Conservation (phyloP, 345 rosid species). For the Linum lewisii region DNA sequence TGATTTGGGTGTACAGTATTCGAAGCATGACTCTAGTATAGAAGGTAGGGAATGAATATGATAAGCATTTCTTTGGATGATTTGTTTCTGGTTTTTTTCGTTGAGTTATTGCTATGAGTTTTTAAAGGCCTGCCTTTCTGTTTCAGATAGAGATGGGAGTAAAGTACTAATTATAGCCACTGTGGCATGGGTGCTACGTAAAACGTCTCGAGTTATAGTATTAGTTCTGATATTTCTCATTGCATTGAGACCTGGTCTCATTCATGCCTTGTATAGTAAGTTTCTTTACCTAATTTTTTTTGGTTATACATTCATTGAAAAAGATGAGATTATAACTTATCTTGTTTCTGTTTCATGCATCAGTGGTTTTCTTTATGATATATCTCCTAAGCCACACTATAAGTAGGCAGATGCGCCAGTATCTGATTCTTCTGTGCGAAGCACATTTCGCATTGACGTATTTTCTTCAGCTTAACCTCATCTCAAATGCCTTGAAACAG, state of each 20-base stretch:
- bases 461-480: conserved; percentile 26
- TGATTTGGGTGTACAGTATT: conserved; percentile 13
- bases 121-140: conserved; percentile 1
- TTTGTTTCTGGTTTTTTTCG: not conserved
- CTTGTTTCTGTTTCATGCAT: conserved; percentile 13
- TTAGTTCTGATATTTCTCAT: conserved; percentile 26
- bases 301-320: not conserved
- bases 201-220: conserved; percentile 29
- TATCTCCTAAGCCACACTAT: conserved; percentile 31
- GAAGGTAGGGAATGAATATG: conserved; percentile 23
- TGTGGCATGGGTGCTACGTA: conserved; percentile 34
- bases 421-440: conserved; percentile 32
- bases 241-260: conserved; percentile 33
- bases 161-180: conserved; percentile 36
- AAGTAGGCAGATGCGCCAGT: conserved; percentile 21
- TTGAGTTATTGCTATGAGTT: not conserved
- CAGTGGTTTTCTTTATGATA: conserved; percentile 35
- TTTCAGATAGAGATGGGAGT: conserved; percentile 32
- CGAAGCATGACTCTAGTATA: conserved; percentile 12
- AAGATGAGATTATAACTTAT: conserved; percentile 7
- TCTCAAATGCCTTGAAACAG: conserved; percentile 25
- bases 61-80: not conserved
- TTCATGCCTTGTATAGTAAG: conserved; percentile 38
- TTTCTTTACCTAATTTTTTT: not conserved
- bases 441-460: conserved; percentile 31